Evolutionary conservation across 495 filamentous ascomycete species (phyloP), one percentile per base, ranked within the genome.

Genomic region (Penicillium subrubescens): DNA sequence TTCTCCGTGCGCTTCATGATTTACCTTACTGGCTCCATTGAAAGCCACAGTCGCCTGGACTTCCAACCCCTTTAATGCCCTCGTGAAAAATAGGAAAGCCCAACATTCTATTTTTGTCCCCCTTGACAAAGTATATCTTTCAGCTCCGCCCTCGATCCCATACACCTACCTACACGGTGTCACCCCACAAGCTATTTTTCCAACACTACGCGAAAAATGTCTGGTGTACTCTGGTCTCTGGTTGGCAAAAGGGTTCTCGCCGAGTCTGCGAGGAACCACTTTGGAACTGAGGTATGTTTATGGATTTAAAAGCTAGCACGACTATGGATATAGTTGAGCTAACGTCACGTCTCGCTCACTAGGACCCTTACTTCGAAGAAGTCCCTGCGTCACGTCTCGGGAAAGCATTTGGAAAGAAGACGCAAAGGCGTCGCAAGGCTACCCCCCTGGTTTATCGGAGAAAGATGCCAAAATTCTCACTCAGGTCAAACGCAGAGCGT

Each of bases 401-500:
- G 56, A 86, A 86, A 55, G 66, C 79, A n/a, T 76, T 81, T 59
- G 80, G 80, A 19, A 81, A 81, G 60, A 91, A 87, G 71, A 82
- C 78, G n/a, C 88, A 88, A 75, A 90, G 86, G 71, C 80, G 81
- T 50, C 86, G 88, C 72, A 91, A 92, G 63, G 88, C 89, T 1
- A 73, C 89, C 23, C 90, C 0, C 82, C 82, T 7, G 90, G 89
- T 23, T 83, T 97, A 57, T 93, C 93, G 8, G 76, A 87, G 7
- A 87, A 95, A 62, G 96, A 99, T 75, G 85, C 82, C 67, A 83
- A 88, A 59, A 84, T 96, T 71, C 86, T 99, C 51, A 91, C 87
- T 44, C 87, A 87, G 51, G 90, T 96, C 66, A 92, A 94, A 69
- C 82, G 87, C 64, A 83, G 88, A 61, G 94, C 95, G 31, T 95